Conservation (phyloP, 208 protist species). For the Tritrichomonas musculus region DNA sequence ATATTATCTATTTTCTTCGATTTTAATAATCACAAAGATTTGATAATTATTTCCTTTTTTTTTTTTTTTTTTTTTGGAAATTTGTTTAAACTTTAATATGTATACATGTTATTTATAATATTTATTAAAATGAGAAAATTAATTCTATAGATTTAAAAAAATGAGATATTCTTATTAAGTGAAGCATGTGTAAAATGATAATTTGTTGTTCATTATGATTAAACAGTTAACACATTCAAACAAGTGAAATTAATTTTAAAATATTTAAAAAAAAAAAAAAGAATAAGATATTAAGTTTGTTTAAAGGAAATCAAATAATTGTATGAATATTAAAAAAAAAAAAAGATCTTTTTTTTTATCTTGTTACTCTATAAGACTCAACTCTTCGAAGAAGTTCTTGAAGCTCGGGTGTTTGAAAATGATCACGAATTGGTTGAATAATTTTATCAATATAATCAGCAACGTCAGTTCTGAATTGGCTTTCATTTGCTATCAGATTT, state of each 20-base stretch:
- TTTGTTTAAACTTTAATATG: not conserved
- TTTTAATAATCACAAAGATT: not conserved
- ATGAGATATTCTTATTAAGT: not conserved
- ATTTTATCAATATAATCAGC: not conserved
- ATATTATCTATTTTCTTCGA: no score
- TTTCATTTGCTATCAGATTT: not conserved
- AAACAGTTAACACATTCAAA: not conserved
- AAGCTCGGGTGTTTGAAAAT: not conserved
- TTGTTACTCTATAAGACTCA: not conserved
- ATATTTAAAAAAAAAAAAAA: not conserved
- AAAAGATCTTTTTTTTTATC: not conserved
- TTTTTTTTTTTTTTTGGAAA: not conserved
- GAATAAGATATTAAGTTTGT: not conserved
- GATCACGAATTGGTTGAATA: conserved; percentile 10
- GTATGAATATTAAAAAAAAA: not conserved
- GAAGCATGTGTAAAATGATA: not conserved
- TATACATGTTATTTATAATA: not conserved
- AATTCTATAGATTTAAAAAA: not conserved
- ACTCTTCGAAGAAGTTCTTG: not conserved
- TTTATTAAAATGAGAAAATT: not conserved
- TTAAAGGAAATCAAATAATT: not conserved
- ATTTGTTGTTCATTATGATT: not conserved
- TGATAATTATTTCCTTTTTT: not conserved
- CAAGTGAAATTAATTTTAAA: not conserved
- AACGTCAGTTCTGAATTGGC: not conserved